These are phyloP conservation scores for Geosmithia flava DNA, from an alignment of 2,329 filamentous ascomycete genomes.

Conservation along the genomic window DNA sequence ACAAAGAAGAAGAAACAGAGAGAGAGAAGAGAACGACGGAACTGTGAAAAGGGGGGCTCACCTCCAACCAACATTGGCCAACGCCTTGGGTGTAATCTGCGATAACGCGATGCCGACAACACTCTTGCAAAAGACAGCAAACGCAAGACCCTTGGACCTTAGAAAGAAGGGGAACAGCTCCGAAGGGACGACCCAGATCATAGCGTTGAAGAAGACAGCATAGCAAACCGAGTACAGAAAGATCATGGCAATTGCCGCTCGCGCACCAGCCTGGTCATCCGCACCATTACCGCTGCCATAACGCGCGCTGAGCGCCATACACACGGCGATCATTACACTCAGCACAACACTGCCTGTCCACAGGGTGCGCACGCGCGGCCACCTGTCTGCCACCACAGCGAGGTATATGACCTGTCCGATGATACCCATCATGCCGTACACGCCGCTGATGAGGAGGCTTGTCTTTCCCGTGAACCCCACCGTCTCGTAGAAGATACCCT, in stretches of 20 bases:
- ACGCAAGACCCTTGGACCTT: constrained; percentile 8
- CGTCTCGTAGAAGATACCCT: constrained; percentile 22
- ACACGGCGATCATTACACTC: constrained; percentile 10
- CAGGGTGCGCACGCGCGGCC: constrained; percentile 10
- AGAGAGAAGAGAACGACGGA: no score
- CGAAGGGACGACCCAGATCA: constrained; percentile 15
- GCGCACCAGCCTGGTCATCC: constrained; percentile 8
- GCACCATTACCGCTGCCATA: background rate
- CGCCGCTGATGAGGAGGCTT: constrained; percentile 33
- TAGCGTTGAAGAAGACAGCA: constrained; percentile 19
- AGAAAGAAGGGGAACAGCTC: constrained; percentile 15
- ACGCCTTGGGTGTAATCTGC: constrained; percentile 12
- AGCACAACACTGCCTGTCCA: constrained; percentile 8
- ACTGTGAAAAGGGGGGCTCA: no score
- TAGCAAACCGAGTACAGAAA: constrained; percentile 16
- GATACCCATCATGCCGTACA: constrained; percentile 20
- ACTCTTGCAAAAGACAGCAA: constrained; percentile 12
- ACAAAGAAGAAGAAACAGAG: no score
- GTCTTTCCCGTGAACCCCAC: constrained; percentile 33
- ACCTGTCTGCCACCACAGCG: constrained; percentile 13
- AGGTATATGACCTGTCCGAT: constrained; percentile 16
- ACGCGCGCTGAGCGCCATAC: constrained; percentile 12
- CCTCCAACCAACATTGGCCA: constrained; percentile 11
- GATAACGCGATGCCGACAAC: constrained; percentile 15
- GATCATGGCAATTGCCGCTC: constrained; percentile 16